phyloP scores from a whole-genome alignment of 2,329 filamentous ascomycete genomes.

The Colletotrichum endophyticum region DNA sequence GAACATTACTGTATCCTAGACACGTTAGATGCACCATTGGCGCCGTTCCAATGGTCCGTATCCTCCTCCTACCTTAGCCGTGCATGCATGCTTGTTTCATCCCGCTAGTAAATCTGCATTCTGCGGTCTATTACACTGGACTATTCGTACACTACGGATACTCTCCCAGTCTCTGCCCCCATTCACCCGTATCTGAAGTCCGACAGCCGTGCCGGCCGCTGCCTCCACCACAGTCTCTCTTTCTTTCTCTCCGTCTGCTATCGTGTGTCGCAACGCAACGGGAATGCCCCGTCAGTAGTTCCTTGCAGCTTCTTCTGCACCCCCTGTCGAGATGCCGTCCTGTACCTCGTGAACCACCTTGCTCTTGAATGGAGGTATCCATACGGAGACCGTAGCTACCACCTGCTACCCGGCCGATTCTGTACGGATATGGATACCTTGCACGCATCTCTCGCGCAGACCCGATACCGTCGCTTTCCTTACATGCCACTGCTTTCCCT shows the following conservation, averaged over 20 bases:
- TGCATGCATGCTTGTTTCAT: slow-evolving; percentile 20
- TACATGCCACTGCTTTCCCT: slow-evolving; percentile 18
- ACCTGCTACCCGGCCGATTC: background rate
- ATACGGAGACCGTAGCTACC: background rate
- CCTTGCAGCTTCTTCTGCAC: background rate
- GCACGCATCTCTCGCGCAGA: background rate
- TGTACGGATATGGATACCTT: background rate
- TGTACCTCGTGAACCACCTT: background rate
- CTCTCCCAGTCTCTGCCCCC: background rate
- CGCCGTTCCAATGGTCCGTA: slow-evolving; percentile 16
- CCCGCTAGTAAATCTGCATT: slow-evolving; percentile 10
- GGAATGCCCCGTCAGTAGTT: background rate
- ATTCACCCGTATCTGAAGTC: background rate
- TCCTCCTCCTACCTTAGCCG: background rate
- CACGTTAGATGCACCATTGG: background rate
- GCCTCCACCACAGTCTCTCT: background rate
- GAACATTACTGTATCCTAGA: background rate
- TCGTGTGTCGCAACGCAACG: background rate
- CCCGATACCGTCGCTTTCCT: background rate
- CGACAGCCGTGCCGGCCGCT: background rate
- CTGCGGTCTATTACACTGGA: background rate
- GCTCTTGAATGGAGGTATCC: background rate
- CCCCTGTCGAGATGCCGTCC: background rate
- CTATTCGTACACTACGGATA: background rate
- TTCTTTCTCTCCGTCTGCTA: background rate